Evolutionary conservation across 495 filamentous ascomycete genomes (phyloP), one percentile per base, ranked within the genome.

Genomic region (Extremus antarcticus): DNA sequence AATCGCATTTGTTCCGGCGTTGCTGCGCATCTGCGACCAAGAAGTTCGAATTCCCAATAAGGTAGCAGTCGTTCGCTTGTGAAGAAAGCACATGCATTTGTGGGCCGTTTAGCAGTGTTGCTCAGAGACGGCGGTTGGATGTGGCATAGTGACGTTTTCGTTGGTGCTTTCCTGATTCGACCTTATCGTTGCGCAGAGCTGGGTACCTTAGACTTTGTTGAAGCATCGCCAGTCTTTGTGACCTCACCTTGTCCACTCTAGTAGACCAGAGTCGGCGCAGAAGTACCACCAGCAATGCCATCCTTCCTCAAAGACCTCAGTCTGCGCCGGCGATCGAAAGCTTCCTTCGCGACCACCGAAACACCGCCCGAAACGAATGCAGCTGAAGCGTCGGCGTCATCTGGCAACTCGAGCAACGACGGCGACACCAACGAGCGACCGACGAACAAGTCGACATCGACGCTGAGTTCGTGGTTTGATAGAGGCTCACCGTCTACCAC

Each of bases 251-350:
- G n/a, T 9, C 35, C n/a, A 9, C n/a, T 39, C n/a, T 9, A 39
- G 9, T n/a, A n/a, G 9, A 39, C n/a, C 9, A n/a, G 35, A 39
- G 35, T 39, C n/a, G 43, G 20, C 35, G 35, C 35, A n/a, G 9
- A 39, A 39, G 9, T n/a, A 39, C 35, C 9, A 9, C 35, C 35
- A 22, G 35, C 21, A 8, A 72, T 72, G 69, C 69, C 69, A 64
- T 66, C 85, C 40, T 88, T 94, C 66, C 76, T 94, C 68, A 88
- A 83, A 66, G 79, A 86, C 58, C 54, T 40, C 40, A 21, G 29
- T 35, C 29, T 62, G 20, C 59, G 59, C 25, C 83, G 86, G 59
- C 79, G 88, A 61, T 81, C 81, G 17, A 73, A 63, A 57, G 51
- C 65, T 35, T 70, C 55, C 54, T 86, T 86, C 60, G 82, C 75